These are phyloP conservation scores for Yamagishiella unicocca DNA, from an alignment of 139 green algal species.

Conservation along the genomic window DNA sequence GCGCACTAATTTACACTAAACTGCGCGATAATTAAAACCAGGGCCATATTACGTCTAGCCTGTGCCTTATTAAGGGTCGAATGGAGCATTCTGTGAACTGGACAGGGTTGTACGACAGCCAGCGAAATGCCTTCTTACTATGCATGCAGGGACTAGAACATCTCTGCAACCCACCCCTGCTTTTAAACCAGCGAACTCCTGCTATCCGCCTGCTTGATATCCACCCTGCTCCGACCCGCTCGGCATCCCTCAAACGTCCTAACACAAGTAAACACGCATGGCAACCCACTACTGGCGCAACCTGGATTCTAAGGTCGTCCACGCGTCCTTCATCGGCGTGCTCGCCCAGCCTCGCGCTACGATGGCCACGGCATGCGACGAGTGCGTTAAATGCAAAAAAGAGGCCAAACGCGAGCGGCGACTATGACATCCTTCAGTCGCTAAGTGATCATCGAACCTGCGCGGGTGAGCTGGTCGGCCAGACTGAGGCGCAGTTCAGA, in stretches of 20 bases:
- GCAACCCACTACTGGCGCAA: conserved; percentile 5
- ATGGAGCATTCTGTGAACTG: no score
- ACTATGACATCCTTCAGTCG: conserved; percentile 33
- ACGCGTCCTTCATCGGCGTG: conserved; percentile 30
- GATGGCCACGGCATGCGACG: conserved; percentile 22
- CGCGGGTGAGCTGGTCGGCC: conserved; percentile 36
- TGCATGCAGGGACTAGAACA: no score
- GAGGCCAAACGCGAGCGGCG: conserved; percentile 33
- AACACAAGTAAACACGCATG: not conserved
- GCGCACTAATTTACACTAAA: not conserved
- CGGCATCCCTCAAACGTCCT: no score
- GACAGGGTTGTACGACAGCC: no score
- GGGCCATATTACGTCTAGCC: no score
- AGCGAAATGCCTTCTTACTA: no score
- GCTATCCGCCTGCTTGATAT: no score
- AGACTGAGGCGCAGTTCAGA: not conserved
- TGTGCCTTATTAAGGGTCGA: no score
- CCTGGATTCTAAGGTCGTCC: conserved; percentile 21
- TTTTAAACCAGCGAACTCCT: no score
- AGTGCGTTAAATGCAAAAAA: conserved; percentile 54
- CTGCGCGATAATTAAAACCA: not conserved
- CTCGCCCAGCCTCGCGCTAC: not conserved
- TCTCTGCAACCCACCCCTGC: no score
- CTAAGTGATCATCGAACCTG: conserved; percentile 48
- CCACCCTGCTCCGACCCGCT: no score